A percentile compares a stretch with the other conserved stretches of the same genome.
Evolutionary conservation across 2,329 filamentous ascomycete species (phyloP).

Genomic region (Cytospora leucostoma): DNA sequence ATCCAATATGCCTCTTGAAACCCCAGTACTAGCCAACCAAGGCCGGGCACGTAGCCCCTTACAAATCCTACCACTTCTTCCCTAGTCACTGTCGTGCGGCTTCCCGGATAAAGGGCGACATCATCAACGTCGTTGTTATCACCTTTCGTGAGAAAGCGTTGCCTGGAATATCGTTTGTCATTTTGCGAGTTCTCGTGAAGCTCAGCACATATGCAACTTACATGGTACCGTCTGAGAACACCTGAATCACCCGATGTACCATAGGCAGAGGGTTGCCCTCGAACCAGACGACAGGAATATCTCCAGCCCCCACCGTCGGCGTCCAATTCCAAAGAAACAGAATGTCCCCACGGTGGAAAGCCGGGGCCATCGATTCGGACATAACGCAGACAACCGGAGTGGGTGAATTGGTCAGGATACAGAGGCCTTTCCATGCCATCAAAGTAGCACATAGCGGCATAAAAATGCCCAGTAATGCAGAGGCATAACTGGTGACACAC

Average conservation of each 20-base stretch:
- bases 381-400: constrained; percentile 29
- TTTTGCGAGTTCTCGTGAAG: neutral
- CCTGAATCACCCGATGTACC: constrained; percentile 32
- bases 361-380: constrained; percentile 34
- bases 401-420: constrained; percentile 28
- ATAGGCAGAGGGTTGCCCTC: constrained; percentile 30
- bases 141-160: constrained; percentile 32
- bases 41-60: constrained; percentile 29
- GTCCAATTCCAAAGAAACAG: constrained; percentile 31
- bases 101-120: constrained; percentile 30
- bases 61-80: constrained; percentile 32
- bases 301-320: constrained; percentile 27
- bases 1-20: constrained; percentile 12
- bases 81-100: constrained; percentile 25
- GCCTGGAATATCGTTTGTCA: constrained; percentile 23
- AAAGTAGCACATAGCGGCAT: constrained; percentile 28
- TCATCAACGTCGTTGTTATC: constrained; percentile 33
- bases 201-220: neutral
- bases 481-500: neutral
- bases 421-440: constrained; percentile 32
- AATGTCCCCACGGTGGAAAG: constrained; percentile 34
- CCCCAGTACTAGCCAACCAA: constrained; percentile 27
- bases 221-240: constrained; percentile 13
- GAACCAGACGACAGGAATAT: constrained; percentile 36
- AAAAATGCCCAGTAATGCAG: constrained; percentile 1